These are phyloP conservation scores for Yarrowia yakushimensis DNA, from an alignment of 805 yeast species.

Conservation along the genomic window DNA sequence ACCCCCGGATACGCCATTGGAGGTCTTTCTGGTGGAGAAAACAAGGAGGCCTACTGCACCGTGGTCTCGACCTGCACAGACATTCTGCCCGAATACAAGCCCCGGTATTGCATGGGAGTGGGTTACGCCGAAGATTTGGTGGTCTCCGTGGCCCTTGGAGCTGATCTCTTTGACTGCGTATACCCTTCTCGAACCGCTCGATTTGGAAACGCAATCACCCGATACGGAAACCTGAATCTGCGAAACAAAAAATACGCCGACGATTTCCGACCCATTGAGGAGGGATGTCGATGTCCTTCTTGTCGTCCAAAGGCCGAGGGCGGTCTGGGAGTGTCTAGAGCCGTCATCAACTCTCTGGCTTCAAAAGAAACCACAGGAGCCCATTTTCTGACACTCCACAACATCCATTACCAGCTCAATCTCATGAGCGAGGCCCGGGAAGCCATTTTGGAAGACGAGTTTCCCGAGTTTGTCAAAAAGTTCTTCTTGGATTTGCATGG, in stretches of 20 bases:
- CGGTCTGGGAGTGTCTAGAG: constrained; percentile 41
- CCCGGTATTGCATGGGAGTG: constrained; percentile 48
- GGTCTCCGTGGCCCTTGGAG: constrained; percentile 47
- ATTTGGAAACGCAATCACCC: constrained; percentile 46
- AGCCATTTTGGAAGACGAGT: constrained; percentile 41
- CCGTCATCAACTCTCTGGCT: constrained; percentile 40
- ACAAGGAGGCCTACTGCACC: constrained; percentile 41
- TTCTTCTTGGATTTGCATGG: constrained; percentile 41
- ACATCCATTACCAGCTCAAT: constrained; percentile 44
- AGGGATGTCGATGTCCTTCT: constrained; percentile 43
- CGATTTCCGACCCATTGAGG: constrained; percentile 41
- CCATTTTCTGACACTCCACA: constrained; percentile 44
- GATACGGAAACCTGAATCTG: constrained; percentile 39
- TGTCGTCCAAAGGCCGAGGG: constrained; percentile 38
- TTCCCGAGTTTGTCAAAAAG: constrained; percentile 39
- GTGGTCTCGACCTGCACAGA: constrained; percentile 44
- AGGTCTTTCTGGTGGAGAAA: constrained; percentile 48
- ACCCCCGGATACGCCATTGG: constrained; percentile 49
- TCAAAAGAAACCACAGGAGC: constrained; percentile 46
- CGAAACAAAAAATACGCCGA: constrained; percentile 38
- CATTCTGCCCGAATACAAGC: constrained; percentile 42
- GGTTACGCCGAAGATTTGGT: constrained; percentile 48
- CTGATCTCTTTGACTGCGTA: constrained; percentile 47
- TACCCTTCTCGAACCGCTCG: constrained; percentile 46
- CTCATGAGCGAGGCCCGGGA: constrained; percentile 42